Base-by-base conservation (phyloP, 106 monocot species). In the Apostasia shenzhenica region DNA sequence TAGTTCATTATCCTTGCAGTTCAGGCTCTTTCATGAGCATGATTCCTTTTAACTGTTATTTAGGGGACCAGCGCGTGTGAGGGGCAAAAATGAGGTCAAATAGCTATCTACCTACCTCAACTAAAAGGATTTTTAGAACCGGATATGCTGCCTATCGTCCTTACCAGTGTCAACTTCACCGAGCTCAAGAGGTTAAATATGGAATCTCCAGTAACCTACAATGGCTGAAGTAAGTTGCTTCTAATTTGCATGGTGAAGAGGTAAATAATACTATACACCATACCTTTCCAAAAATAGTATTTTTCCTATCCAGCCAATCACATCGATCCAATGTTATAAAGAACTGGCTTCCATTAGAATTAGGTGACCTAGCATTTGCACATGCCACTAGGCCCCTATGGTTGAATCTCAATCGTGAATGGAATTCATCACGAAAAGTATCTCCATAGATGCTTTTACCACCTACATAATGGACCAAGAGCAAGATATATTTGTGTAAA, bases 221-320 rank as follows among this genome's bases (percentile, higher is more conserved):
- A 66, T 51, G 8, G 38, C 13, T 13, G 13, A 10, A 59, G 54
- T 63, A 3, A 74, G 43, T 66, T 75, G 3, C 2, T 8, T 5
- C 38, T 67, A 14, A 55, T 14, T 4, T 48, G 48, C 9, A 41
- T 44, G 11, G 4, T 44, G 55, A 1, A 43, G 66, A 50, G 26
- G 8, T 14, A 58, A 64, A 63, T 14, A 14, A 73, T 45, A 71
- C 12, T 55, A 76, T 6, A 77, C 45, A 48, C 0, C 56, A 8
- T 67, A 93, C 93, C 86, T 90, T 94, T 59, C 93, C 93, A 68
- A 94, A 94, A 68, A 94, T 94, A 40, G 93, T 94, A 68, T 89
- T 89, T 76, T 94, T 86, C 48, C 72, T 66, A 74, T 94, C 90
- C 53, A 94, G 81, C 93, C 93, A 94, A 72, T 94, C 93, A 76